A percentile compares a stretch with the other conserved stretches of the same genome.
Conservation (phyloP, 108 stramenopile genomes). For the Skeletonema menzelii region DNA sequence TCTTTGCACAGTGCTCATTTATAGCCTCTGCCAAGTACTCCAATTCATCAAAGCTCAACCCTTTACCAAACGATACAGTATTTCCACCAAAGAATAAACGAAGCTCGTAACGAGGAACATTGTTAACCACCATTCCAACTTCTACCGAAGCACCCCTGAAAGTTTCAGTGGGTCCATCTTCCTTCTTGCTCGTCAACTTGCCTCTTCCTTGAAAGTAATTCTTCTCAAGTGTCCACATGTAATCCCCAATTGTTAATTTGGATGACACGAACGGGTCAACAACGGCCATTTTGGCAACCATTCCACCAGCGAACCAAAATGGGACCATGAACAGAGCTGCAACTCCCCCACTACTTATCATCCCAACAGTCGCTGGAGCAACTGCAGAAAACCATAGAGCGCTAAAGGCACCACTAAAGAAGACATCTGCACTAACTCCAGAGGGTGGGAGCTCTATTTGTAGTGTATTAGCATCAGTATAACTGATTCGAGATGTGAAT, state of each 20-base stretch:
- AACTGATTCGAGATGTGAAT: conserved; percentile 9
- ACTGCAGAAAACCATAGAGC: conserved; percentile 44
- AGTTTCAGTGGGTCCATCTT: conserved; percentile 28
- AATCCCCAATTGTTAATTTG: conserved; percentile 36
- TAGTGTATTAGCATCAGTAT: conserved; percentile 44
- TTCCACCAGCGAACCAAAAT: conserved; percentile 49
- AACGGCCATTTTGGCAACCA: conserved; percentile 36
- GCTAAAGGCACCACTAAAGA: conserved; percentile 30
- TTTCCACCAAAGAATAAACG: neutral
- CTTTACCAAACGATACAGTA: conserved; percentile 4
- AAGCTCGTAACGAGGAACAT: conserved; percentile 24
- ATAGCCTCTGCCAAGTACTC: conserved; percentile 12
- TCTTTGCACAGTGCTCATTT: conserved; percentile 9
- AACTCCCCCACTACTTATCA: conserved; percentile 14
- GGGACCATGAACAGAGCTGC: conserved; percentile 37
- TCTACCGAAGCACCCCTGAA: conserved; percentile 23
- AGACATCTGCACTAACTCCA: conserved; percentile 14
- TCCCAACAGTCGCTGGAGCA: conserved; percentile 30
- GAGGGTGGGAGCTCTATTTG: conserved; percentile 25
- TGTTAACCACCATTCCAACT: conserved; percentile 22
- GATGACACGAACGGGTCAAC: conserved; percentile 31
- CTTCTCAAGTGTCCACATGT: conserved; percentile 39
- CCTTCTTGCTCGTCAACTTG: neutral
- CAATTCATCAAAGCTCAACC: conserved; percentile 14
- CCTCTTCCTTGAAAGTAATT: conserved; percentile 6